A percentile compares a stretch with the other conserved stretches of the same genome.
Evolutionary conservation across 768 basidiomycete genomes (phyloP).

Genomic region (Boletales sp.): DNA sequence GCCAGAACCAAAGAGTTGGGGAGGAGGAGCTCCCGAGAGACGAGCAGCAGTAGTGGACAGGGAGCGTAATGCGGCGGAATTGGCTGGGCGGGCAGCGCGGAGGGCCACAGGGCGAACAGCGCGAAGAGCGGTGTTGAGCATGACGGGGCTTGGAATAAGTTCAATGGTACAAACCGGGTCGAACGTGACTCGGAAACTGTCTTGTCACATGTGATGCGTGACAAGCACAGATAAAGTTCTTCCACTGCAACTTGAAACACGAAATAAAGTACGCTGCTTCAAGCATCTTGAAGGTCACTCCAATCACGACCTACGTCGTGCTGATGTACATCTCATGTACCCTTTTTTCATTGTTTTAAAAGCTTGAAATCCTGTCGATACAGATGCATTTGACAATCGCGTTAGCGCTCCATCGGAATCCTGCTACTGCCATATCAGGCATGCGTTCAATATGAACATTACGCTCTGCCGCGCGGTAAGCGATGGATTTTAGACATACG

Average conservation of each 20-base stretch:
- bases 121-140: conserved; percentile 28
- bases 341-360: too few relatives aligned
- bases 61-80: conserved; percentile 41
- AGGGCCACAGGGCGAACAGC: conserved; percentile 24
- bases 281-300: too few relatives aligned
- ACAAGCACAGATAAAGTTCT: background rate
- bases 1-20: conserved; percentile 69
- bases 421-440: conserved; percentile 20
- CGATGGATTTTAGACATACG: conserved; percentile 2
- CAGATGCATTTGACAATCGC: background rate
- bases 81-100: conserved; percentile 18
- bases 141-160: conserved; percentile 9
- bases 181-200: conserved; percentile 22
- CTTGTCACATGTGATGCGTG: conserved; percentile 25
- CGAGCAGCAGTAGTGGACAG: conserved; percentile 57
- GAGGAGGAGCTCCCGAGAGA: conserved; percentile 57
- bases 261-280: too few relatives aligned
- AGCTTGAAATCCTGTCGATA: background rate
- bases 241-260: too few relatives aligned
- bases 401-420: background rate
- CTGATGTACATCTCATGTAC: too few relatives aligned
- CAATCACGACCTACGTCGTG: too few relatives aligned
- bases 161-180: conserved; percentile 26
- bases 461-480: conserved; percentile 9
- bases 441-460: conserved; percentile 30